A percentile compares a stretch with the other conserved stretches of the same genome.
Conservation (phyloP, 352 stramenopile species). For the Pythium dissotocum region DNA sequence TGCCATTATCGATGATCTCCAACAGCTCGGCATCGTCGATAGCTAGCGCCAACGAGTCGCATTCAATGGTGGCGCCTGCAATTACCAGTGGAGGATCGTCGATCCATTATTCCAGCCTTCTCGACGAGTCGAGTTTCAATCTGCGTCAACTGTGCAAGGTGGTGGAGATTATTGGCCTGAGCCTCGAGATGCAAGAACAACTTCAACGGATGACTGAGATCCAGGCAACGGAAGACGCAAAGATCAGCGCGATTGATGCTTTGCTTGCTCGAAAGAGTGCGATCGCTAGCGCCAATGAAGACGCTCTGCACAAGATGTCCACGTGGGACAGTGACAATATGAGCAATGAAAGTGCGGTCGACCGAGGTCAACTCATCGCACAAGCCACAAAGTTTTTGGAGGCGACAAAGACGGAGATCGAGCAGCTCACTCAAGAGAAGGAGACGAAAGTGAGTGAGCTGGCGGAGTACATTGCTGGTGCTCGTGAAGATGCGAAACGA, state of each 20-base stretch:
- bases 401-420: not conserved
- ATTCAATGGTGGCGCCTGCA: constrained; percentile 24
- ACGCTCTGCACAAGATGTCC: constrained; percentile 46
- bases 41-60: constrained; percentile 19
- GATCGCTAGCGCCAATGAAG: constrained; percentile 33
- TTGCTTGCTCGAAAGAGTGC: constrained; percentile 28
- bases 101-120: constrained; percentile 14
- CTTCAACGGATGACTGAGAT: constrained; percentile 25
- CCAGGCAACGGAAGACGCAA: constrained; percentile 29
- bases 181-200: constrained; percentile 54
- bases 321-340: constrained; percentile 28
- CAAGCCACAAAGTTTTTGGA: constrained; percentile 3
- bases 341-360: not conserved
- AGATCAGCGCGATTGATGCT: constrained; percentile 34
- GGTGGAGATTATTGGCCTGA: constrained; percentile 54
- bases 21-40: not conserved
- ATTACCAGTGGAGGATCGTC: constrained; percentile 45
- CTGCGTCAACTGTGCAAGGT: constrained; percentile 45
- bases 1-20: not conserved
- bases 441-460: not conserved
- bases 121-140: constrained; percentile 28
- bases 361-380: not conserved
- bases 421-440: constrained; percentile 1
- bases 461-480: not conserved
- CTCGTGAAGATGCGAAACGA: constrained; percentile 35